Conservation (phyloP, 352 stramenopile genomes). For the Globisporangium middletonii region DNA sequence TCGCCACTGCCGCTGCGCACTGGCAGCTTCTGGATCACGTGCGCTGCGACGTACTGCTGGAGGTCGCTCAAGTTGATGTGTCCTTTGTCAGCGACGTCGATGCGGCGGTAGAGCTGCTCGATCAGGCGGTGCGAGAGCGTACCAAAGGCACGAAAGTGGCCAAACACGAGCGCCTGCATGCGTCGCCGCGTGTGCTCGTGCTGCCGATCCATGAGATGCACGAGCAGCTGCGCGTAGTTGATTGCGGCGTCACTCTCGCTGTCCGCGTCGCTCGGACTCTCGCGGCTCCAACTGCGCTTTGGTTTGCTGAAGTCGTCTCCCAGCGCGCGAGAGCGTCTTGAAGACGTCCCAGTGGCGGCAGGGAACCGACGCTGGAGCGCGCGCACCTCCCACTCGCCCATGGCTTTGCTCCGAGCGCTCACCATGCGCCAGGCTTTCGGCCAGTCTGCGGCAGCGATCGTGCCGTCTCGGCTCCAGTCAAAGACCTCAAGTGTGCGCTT, state of each 20-base stretch:
- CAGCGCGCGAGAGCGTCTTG: no score
- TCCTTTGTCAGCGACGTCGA: no score
- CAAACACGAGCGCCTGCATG: conserved; percentile 19
- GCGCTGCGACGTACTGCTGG: no score
- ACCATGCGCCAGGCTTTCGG: conserved; percentile 37
- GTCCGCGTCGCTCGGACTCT: background rate
- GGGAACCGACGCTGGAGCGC: conserved; percentile 36
- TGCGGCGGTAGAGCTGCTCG: no score
- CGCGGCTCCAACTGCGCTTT: no score
- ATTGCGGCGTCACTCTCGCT: conserved; percentile 13
- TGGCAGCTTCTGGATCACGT: no score
- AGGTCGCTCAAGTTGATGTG: no score
- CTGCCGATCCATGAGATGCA: conserved; percentile 42
- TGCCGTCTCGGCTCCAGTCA: conserved; percentile 34
- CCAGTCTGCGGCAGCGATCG: conserved; percentile 37
- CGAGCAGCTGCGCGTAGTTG: conserved; percentile 39
- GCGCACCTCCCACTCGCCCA: conserved; percentile 35
- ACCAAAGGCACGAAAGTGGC: conserved; percentile 11
- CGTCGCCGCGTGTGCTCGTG: conserved; percentile 16
- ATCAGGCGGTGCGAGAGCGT: no score
- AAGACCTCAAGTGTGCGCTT: conserved; percentile 43
- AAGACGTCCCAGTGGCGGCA: background rate
- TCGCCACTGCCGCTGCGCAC: no score
- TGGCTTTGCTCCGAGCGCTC: background rate
- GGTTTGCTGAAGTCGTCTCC: no score